Base-by-base conservation (phyloP, 1,284 basidiomycete species). In the Cryptococcus floricola region DNA sequence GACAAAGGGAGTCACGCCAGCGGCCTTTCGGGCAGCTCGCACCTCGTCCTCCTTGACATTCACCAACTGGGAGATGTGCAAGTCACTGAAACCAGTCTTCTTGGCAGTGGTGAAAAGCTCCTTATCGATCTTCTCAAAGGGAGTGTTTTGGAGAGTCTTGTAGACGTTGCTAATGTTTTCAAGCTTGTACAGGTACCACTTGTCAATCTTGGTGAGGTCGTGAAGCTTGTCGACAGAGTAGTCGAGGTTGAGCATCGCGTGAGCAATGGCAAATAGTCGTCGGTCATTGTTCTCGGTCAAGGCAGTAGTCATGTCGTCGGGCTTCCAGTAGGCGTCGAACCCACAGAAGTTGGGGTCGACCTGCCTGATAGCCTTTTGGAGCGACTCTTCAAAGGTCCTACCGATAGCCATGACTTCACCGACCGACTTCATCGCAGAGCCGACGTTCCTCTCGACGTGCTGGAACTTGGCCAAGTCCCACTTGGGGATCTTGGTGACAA, bases 381-480 rank as follows among this genome's bases (percentile, higher is more conserved):
- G 82, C 69, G 89, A 92, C 79, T 99, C 96, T 79, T 99, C 96
- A 67, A 97, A 99, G 1, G 96, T 98, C 65, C 96, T 88, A 48
- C 96, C 96, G 66, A 99, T 98, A 62, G 95, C 95, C 96, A 99
- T 98, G 69, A 98, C 95, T 77, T 98, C 96, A 60, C 96, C 96
- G 57, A 99, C 96, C 25, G 91, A 94, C 80, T 99, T 98, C 96
- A 99, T 98, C 27, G 92, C 85, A 3, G 94, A 98, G 39, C 96
- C 95, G 52, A 98, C 87, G 73, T 93, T 87, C 58, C 95, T 88
- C 75, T 96, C 88, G 58, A 99, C 96, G 70, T 83, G 80, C 72
- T 97, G 93, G 83, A 99, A 98, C 80, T 99, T 99, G 66, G 93
- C 92, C 60, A 99, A 81, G 79, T 99, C 96, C 94, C 96, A 98